Evolutionary conservation across 75 land plant genomes (phyloP).

Genomic region (Cunninghamia lanceolata): DNA sequence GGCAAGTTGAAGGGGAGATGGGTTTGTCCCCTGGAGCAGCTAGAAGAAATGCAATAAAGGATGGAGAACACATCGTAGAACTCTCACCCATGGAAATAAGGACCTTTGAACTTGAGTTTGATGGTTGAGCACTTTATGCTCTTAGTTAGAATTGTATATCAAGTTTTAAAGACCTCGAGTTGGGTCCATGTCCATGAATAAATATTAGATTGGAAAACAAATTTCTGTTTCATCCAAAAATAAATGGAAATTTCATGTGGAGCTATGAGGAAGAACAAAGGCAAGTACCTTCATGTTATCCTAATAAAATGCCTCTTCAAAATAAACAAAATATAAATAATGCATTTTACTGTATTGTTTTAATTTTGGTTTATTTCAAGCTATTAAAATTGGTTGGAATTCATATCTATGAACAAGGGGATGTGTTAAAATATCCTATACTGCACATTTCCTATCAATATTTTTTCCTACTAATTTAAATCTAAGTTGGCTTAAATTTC

Average conservation of each 20-base stretch:
- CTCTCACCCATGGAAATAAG: conserved; percentile 8
- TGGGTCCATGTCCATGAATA: not conserved
- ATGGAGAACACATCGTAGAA: conserved; percentile 6
- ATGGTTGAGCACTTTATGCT: not conserved
- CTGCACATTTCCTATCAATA: too few species aligned
- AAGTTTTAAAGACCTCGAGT: not conserved
- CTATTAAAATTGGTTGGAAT: not conserved
- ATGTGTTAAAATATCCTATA: not conserved
- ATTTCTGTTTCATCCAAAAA: not conserved
- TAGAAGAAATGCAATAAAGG: not conserved
- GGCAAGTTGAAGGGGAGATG: conserved; percentile 3
- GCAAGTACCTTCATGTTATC: too few species aligned
- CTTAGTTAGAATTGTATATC: not conserved
- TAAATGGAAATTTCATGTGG: not conserved
- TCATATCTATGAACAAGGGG: not conserved
- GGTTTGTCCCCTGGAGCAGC: not conserved
- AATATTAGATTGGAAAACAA: not conserved
- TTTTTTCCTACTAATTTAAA: too few species aligned
- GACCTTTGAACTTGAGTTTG: conserved; percentile 2
- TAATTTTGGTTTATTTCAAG: not conserved
- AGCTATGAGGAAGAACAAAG: not conserved
- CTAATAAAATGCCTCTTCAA: not conserved
- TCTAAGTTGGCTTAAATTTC: too few species aligned
- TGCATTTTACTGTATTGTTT: not conserved
- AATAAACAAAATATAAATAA: not conserved